Base-by-base conservation (phyloP, 1,284 basidiomycete genomes). In the Schizophyllum commune region DNA sequence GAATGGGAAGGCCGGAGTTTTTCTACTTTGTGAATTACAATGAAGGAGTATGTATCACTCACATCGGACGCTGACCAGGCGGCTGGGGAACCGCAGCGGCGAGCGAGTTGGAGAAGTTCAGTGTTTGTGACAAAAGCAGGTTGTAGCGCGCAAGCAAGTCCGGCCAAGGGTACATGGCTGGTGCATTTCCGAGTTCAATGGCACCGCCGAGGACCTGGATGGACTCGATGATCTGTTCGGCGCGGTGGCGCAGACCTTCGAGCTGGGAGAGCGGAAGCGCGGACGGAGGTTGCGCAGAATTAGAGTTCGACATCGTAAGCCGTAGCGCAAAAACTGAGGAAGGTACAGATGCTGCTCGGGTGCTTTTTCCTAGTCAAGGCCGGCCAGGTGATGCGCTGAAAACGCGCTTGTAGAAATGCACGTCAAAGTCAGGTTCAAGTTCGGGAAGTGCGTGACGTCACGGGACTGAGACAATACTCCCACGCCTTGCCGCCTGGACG, bases 81-180 rank as follows among this genome's bases (percentile, higher is more conserved):
- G 20, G 65, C 20, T 33, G 66, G 60, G 8, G 72, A 53, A 75
- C 74, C 7, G 78, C 75, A 20, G 77, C 73, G 47, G 78, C 73
- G 55, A 88, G 79, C 0, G 84, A 82, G 52, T 77, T 82, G 52
- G 84, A 86, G 65, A 92, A 83, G 65, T 79, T 86, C 68, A 89
- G 88, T 0, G 88, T 89, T 67, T 92, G 90, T 0, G 88, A 89
- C 59, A 92, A 80, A 32, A 92, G 78, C 62, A 90, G 79, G 66
- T 86, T 91, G 80, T 92, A 92, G 75, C 91, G 91, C 19, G 87
- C 84, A 58, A 92, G 77, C 58, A 92, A 83, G 67, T 92, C 90
- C 0, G 89, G 90, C 91, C 91, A 92, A 8, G 87, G 73, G 1
- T 85, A 84, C 83, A 91, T 88, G 15, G 72, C 74, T 47, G 69